A percentile compares a stretch with the other conserved stretches of the same genome.
Evolutionary conservation across 2,329 filamentous ascomycete genomes (phyloP).

Genomic region (Talaromyces albobiverticillius): DNA sequence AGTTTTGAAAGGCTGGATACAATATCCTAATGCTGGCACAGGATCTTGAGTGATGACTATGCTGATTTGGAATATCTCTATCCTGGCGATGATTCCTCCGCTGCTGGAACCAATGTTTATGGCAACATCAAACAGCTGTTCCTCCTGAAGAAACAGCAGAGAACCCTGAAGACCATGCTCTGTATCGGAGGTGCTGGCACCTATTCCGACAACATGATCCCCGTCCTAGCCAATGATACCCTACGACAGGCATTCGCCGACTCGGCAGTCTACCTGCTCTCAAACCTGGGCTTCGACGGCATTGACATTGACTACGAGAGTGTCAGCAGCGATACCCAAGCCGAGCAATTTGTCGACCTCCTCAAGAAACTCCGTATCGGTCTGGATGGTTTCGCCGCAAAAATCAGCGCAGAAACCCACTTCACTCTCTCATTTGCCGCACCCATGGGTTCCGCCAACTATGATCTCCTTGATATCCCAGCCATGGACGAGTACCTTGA

Average conservation of each 20-base stretch:
- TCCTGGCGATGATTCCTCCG: conserved; percentile 2
- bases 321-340: not conserved
- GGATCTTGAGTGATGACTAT: conserved; percentile 3
- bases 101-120: conserved; percentile 5
- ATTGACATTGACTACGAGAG: conserved; percentile 43
- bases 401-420: not conserved
- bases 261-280: conserved; percentile 69
- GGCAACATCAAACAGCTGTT: conserved; percentile 18
- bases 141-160: conserved; percentile 70
- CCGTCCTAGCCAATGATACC: conserved; percentile 58
- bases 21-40: not conserved
- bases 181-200: conserved; percentile 84
- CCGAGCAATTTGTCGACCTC: conserved; percentile 7
- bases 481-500: conserved; percentile 48
- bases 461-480: conserved; percentile 41
- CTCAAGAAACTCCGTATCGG: not conserved
- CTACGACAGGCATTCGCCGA: conserved; percentile 64
- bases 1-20: too few relatives aligned
- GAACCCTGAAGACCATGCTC: conserved; percentile 74
- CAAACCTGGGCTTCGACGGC: conserved; percentile 67
- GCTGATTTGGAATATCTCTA: conserved; percentile 9
- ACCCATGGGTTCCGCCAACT: conserved; percentile 39
- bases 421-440: conserved; percentile 23
- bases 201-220: conserved; percentile 70
- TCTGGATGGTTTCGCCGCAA: conserved; percentile 4